Conservation (phyloP, 2,329 filamentous ascomycete genomes). For the Verticillium klebahnii region DNA sequence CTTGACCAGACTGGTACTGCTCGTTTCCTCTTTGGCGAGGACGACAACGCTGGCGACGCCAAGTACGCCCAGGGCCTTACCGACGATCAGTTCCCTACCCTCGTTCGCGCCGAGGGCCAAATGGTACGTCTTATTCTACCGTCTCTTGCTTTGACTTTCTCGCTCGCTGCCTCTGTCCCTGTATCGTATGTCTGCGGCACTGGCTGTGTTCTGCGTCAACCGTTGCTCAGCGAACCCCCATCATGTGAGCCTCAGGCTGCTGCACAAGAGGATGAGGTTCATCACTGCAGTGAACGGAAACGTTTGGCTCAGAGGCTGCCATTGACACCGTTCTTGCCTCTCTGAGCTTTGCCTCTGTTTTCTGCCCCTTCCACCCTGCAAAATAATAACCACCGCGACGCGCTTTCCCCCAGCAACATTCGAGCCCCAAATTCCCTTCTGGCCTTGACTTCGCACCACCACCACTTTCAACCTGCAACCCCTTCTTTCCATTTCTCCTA, state of each 20-base stretch:
- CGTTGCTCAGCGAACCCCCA: background rate
- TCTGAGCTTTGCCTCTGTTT: background rate
- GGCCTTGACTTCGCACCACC: too few species aligned
- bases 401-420: background rate
- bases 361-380: background rate
- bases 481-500: background rate
- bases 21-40: constrained; percentile 81
- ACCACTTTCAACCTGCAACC: too few species aligned
- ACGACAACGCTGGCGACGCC: constrained; percentile 63
- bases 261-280: background rate
- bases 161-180: background rate
- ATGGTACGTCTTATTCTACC: constrained; percentile 39
- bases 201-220: background rate
- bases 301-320: background rate
- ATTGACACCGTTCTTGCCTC: background rate
- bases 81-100: constrained; percentile 83
- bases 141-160: background rate
- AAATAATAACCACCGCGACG: background rate
- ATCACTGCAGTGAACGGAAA: background rate
- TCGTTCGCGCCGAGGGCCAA: constrained; percentile 61
- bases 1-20: constrained; percentile 82
- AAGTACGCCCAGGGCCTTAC: constrained; percentile 66
- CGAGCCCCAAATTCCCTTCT: background rate
- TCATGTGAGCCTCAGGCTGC: background rate
- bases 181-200: background rate